Conservation (phyloP, 345 rosid genomes). For the Melaleuca quinquenervia region DNA sequence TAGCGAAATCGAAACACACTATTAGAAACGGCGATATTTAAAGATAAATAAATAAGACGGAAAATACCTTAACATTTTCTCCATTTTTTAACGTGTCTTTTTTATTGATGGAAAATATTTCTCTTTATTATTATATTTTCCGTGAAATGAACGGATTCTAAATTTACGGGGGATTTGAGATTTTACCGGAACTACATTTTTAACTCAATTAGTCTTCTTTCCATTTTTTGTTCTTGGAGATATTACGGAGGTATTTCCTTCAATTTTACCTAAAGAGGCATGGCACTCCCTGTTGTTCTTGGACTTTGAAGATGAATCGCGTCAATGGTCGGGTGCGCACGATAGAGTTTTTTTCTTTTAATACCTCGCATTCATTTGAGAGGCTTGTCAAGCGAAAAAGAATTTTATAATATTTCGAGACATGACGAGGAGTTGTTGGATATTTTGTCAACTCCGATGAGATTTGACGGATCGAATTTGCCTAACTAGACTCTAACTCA, state of each 20-base stretch:
- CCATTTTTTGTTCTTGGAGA: background rate
- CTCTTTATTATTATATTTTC: too few species aligned
- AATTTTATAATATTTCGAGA: too few species aligned
- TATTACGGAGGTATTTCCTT: background rate
- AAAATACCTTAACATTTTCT: too few species aligned
- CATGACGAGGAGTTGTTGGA: too few species aligned
- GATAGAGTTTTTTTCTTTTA: background rate
- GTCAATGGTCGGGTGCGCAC: rapidly evolving
- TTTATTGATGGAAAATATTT: too few species aligned
- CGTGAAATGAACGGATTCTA: background rate
- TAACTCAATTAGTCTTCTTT: background rate
- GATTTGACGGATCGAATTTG: too few species aligned
- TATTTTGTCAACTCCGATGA: background rate
- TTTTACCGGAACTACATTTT: background rate
- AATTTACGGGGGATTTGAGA: background rate
- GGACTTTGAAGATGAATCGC: background rate
- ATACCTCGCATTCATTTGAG: background rate
- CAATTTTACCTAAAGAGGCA: too few species aligned
- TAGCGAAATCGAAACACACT: too few species aligned
- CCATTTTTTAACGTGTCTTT: too few species aligned
- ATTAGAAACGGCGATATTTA: too few species aligned
- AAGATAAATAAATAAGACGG: too few species aligned
- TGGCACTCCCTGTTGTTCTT: background rate
- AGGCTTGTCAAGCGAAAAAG: background rate
- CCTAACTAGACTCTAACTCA: too few species aligned